Conservation (phyloP, 2,329 filamentous ascomycete genomes). For the Xylaria arbuscula region DNA sequence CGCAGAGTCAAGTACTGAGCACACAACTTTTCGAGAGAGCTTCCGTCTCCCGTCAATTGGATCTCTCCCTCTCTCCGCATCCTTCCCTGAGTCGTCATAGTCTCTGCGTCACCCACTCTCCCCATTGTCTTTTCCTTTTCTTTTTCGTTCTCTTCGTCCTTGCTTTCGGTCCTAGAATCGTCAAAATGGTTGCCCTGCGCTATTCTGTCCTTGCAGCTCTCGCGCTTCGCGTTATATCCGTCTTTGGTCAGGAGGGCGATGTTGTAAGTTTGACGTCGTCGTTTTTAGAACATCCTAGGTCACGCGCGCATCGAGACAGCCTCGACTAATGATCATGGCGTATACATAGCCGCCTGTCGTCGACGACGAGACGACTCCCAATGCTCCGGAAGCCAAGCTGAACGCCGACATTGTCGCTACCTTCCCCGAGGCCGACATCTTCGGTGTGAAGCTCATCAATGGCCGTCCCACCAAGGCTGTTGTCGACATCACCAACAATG, state of each 20-base stretch:
- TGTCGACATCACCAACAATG: conserved; percentile 85
- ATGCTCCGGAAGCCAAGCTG: conserved; percentile 57
- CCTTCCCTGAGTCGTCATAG: conserved; percentile 25
- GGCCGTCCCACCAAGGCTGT: conserved; percentile 85
- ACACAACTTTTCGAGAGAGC: conserved; percentile 39
- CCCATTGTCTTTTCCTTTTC: conserved; percentile 11
- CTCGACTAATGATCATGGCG: conserved; percentile 13
- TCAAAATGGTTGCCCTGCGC: conserved; percentile 50
- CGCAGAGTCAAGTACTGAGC: conserved; percentile 19
- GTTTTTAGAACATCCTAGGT: neutral
- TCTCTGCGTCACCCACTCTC: conserved; percentile 18
- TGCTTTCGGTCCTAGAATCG: conserved; percentile 22
- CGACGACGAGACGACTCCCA: conserved; percentile 42
- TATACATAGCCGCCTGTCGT: conserved; percentile 41
- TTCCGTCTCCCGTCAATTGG: conserved; percentile 30
- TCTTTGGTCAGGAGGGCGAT: conserved; percentile 48
- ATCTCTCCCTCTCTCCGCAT: conserved; percentile 22
- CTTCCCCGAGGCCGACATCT: conserved; percentile 80
- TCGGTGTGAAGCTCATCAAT: conserved; percentile 96
- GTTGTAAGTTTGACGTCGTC: conserved; percentile 43
- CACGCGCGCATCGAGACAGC: conserved; percentile 9
- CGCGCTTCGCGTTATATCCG: conserved; percentile 49
- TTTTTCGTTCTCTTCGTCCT: conserved; percentile 22
- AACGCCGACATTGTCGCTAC: conserved; percentile 73
- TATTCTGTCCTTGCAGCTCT: conserved; percentile 51